These are phyloP conservation scores for Dictyostelium brefeldianum DNA, from an alignment of 78 protist genomes.

Conservation along the genomic window DNA sequence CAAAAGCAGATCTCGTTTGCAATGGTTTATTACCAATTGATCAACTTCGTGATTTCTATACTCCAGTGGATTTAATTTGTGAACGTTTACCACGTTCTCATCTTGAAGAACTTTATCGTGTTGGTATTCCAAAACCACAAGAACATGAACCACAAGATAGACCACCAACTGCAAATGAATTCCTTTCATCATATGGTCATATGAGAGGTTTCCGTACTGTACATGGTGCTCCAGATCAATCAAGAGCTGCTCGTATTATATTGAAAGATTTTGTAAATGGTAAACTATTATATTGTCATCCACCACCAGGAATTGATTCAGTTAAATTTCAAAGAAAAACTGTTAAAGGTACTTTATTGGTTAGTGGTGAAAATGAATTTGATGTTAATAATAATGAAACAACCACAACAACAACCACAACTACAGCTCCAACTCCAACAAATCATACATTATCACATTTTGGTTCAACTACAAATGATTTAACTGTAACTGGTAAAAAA, in stretches of 20 bases:
- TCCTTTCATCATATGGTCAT: slow-evolving; percentile 71
- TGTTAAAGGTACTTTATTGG: not conserved
- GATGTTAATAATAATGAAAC: not conserved
- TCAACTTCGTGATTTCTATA: slow-evolving; percentile 90
- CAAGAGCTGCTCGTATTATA: slow-evolving; percentile 77
- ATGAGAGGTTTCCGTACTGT: slow-evolving; percentile 86
- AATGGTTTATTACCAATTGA: slow-evolving; percentile 97
- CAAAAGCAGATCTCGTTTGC: slow-evolving; percentile 93
- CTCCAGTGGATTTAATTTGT: slow-evolving; percentile 66
- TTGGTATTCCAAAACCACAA: slow-evolving; percentile 79
- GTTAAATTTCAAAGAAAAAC: slow-evolving; percentile 72
- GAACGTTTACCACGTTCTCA: slow-evolving; percentile 76
- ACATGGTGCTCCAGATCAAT: slow-evolving; percentile 83
- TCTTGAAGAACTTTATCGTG: slow-evolving; percentile 79
- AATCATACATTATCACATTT: not conserved
- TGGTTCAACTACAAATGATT: not conserved
- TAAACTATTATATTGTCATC: slow-evolving; percentile 54
- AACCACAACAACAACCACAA: not conserved
- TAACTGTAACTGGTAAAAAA: slow-evolving; percentile 9
- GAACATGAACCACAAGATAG: slow-evolving; percentile 70
- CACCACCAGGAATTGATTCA: slow-evolving; percentile 83
- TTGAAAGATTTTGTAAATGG: slow-evolving; percentile 81
- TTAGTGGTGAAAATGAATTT: slow-evolving; percentile 8
- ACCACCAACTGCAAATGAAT: slow-evolving; percentile 70
- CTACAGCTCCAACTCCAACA: not conserved